Evolutionary conservation across 352 stramenopile genomes (phyloP).

Genomic region (Aphanomyces stellatus): DNA sequence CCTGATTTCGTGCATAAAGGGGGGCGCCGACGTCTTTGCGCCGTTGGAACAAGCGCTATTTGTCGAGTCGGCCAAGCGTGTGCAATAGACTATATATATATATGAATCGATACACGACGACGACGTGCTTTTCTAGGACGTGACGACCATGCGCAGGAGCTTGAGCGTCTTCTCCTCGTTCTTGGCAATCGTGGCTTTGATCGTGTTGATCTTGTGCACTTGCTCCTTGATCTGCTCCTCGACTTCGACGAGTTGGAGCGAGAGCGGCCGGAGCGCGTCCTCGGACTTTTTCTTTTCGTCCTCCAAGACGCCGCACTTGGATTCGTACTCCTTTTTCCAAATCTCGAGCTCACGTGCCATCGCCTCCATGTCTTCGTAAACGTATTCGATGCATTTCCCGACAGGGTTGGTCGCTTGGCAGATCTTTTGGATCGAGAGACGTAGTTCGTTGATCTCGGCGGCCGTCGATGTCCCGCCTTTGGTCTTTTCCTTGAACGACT

Average conservation of each 20-base stretch:
- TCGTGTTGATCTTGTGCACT: slow-evolving; percentile 84
- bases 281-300: slow-evolving; percentile 81
- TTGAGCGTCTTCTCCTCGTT: slow-evolving; percentile 90
- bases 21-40: slow-evolving; percentile 68
- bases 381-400: slow-evolving; percentile 89
- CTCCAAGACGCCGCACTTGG: slow-evolving; percentile 66
- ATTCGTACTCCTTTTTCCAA: slow-evolving; percentile 81
- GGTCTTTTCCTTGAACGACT: slow-evolving; percentile 76
- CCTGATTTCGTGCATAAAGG: slow-evolving; percentile 85
- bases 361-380: slow-evolving; percentile 89
- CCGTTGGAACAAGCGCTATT: slow-evolving; percentile 80
- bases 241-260: slow-evolving; percentile 76
- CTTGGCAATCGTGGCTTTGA: slow-evolving; percentile 88
- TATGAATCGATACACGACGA: slow-evolving; percentile 8
- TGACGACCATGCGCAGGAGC: slow-evolving; percentile 84
- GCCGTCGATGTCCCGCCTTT: slow-evolving; percentile 58
- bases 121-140: too few relatives aligned
- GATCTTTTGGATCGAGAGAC: slow-evolving; percentile 82
- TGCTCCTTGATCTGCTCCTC: slow-evolving; percentile 88
- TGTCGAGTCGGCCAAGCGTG: slow-evolving; percentile 13
- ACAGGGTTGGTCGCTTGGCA: slow-evolving; percentile 88
- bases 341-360: slow-evolving; percentile 91
- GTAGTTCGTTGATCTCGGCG: slow-evolving; percentile 70
- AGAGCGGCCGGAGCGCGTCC: slow-evolving; percentile 72
- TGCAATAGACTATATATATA: background rate